Evolutionary conservation across 257 asterid genomes (phyloP).

Genomic region (Jasminum sambac): DNA sequence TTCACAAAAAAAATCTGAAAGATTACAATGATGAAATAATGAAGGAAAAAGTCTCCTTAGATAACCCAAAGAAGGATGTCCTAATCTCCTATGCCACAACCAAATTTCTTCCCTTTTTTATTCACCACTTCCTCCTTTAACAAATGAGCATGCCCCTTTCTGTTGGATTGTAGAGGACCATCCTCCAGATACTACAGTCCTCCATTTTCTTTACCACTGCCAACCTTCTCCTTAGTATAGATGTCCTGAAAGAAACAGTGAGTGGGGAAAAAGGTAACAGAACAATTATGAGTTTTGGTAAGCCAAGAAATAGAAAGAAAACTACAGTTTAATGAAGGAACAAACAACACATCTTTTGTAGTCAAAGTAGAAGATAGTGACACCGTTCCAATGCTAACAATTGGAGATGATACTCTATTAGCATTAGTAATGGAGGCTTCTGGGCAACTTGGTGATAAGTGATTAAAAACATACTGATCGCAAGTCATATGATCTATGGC

Average conservation of each 20-base stretch:
- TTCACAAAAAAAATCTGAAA: no score
- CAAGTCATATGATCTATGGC: slow-evolving; percentile 1
- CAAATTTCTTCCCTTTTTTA: no score
- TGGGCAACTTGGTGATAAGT: background rate
- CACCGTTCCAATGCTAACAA: background rate
- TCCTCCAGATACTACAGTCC: background rate
- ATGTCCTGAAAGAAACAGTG: background rate
- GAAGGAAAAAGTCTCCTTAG: no score
- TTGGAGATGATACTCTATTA: background rate
- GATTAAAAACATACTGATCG: background rate
- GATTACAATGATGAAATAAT: no score
- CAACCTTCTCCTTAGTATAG: background rate
- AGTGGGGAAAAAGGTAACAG: no score
- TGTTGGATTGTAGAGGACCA: background rate
- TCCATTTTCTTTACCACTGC: background rate
- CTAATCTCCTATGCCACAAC: background rate
- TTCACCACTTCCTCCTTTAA: no score
- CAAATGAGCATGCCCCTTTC: background rate
- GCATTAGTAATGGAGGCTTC: background rate
- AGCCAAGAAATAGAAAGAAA: background rate
- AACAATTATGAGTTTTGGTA: background rate
- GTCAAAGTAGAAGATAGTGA: background rate
- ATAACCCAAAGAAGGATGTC: background rate
- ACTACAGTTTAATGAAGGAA: no score
- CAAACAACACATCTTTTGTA: background rate